These are phyloP conservation scores for Pythium coloratum DNA, from an alignment of 352 stramenopile genomes.

Conservation along the genomic window DNA sequence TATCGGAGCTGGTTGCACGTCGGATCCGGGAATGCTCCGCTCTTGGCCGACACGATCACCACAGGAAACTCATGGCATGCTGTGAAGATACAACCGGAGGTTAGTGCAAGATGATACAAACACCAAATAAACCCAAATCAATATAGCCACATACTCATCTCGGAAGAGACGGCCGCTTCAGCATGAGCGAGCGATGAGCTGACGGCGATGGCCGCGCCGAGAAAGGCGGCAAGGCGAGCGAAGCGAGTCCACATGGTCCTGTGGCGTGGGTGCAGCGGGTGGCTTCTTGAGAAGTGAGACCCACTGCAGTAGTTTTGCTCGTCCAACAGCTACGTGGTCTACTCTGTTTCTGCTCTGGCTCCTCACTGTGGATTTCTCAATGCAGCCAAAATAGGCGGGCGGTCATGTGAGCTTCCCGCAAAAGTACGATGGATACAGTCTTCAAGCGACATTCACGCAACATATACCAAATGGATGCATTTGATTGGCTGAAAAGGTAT, in stretches of 20 bases:
- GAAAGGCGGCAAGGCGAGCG: conserved; percentile 20
- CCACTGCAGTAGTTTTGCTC: not conserved
- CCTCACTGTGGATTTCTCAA: not conserved
- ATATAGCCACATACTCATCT: not conserved
- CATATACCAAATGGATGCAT: not conserved
- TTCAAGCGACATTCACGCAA: conserved; percentile 6
- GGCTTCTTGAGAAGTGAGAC: conserved; percentile 22
- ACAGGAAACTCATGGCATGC: conserved; percentile 71
- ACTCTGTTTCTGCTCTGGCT: not conserved
- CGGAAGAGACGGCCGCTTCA: not conserved
- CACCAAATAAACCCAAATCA: not conserved
- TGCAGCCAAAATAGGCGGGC: not conserved
- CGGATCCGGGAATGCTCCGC: conserved; percentile 55
- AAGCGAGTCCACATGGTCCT: conserved; percentile 28
- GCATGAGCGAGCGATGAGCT: not conserved
- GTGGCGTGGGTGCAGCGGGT: not conserved
- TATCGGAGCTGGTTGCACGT: conserved; percentile 75
- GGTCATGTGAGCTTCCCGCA: not conserved
- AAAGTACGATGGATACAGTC: conserved; percentile 3
- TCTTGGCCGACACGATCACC: conserved; percentile 58
- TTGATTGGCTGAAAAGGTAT: conserved; percentile 27
- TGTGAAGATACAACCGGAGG: conserved; percentile 7
- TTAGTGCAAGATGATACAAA: too few species aligned
- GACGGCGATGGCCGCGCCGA: conserved; percentile 1
- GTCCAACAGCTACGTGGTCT: not conserved